Evolutionary conservation across 2,329 filamentous ascomycete genomes (phyloP).

Genomic region (Byssoonygena ceratinophila): DNA sequence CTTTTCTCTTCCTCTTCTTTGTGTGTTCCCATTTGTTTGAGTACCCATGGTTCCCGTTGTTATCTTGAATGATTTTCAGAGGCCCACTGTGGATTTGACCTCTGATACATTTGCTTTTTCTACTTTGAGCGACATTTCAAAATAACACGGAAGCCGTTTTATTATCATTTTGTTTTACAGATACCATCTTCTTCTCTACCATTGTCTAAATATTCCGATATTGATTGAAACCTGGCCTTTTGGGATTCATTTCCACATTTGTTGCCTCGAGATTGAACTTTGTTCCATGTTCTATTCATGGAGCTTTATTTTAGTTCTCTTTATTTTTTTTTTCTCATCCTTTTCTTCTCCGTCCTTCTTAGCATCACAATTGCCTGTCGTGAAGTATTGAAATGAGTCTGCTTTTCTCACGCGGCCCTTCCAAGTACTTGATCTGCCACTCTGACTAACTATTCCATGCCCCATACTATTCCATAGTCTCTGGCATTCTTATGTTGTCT

Average conservation of each 20-base stretch:
- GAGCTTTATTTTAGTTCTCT: no score
- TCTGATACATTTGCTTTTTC: background rate
- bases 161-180: no score
- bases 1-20: no score
- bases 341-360: background rate
- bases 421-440: no score
- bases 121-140: background rate
- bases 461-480: no score
- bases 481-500: no score
- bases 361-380: background rate
- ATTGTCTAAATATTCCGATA: background rate
- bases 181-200: background rate
- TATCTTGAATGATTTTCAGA: background rate
- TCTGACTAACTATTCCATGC: no score
- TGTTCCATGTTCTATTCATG: no score
- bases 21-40: background rate
- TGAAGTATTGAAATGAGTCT: background rate
- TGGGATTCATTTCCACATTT: background rate
- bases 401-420: background rate
- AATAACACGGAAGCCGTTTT: no score
- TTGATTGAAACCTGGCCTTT: background rate
- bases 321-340: background rate
- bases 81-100: background rate
- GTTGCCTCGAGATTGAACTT: no score
- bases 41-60: conserved; percentile 9